These are phyloP conservation scores for Chlorella ohadii DNA, from an alignment of 139 green algal genomes.

Conservation along the genomic window DNA sequence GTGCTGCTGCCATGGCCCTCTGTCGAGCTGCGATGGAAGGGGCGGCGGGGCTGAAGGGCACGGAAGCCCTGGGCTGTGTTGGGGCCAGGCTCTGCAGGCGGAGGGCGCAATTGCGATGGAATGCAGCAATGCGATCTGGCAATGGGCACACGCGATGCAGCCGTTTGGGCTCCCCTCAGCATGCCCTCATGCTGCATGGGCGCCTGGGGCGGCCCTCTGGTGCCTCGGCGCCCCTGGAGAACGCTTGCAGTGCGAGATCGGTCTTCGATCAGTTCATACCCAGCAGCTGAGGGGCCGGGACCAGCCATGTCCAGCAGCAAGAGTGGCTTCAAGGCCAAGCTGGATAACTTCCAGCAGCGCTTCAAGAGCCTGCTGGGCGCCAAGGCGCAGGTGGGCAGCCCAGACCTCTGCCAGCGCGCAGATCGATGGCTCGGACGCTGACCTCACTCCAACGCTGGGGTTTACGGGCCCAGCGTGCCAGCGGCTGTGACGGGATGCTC, in stretches of 20 bases:
- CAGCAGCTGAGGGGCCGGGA: not conserved
- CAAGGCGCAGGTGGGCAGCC: conserved; percentile 12
- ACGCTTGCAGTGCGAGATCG: not conserved
- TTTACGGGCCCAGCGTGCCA: too few species aligned
- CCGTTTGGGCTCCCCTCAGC: not conserved
- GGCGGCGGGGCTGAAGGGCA: too few species aligned
- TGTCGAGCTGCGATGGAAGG: too few species aligned
- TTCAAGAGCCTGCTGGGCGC: conserved; percentile 42
- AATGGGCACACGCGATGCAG: not conserved
- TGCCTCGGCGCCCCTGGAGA: too few species aligned
- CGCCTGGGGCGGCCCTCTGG: too few species aligned
- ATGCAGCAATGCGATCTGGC: not conserved
- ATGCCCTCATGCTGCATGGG: too few species aligned
- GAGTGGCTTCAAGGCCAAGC: conserved; percentile 14
- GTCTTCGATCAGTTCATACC: not conserved
- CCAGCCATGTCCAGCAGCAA: not conserved
- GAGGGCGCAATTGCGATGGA: not conserved
- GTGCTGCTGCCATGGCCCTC: too few species aligned
- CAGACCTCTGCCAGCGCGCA: not conserved
- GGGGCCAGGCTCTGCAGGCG: too few species aligned
- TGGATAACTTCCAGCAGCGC: conserved; percentile 39
- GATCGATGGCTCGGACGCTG: not conserved
- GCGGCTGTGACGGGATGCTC: too few species aligned
- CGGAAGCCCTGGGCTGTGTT: too few species aligned
- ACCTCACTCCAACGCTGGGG: not conserved